Base-by-base conservation (phyloP, 2,329 filamentous ascomycete genomes). In the Ascochyta lentis region DNA sequence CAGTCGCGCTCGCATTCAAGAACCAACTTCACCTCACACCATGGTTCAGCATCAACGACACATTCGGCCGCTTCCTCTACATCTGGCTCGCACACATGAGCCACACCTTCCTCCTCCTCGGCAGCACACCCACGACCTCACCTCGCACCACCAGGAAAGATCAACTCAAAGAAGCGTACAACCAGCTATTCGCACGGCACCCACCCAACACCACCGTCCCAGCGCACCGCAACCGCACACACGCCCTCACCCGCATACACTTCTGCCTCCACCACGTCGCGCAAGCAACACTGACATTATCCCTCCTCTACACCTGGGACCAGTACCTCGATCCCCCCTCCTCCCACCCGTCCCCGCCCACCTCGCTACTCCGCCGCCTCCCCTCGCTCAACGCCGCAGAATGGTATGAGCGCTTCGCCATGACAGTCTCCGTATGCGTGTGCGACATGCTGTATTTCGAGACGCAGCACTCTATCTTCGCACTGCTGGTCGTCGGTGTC, bases 1-100 rank as follows among this genome's bases (percentile, higher is more conserved):
- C 63, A 13, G 19, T 48, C n/a, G 24, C n/a, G 23, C 57, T 61
- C 19, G 59, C 56, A 7, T 68, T 67, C 40, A 34, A 7, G 1
- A 22, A 60, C 26, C 56, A 56, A 2, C 34, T 53, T 0, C 4
- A 48, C 4, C 12, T 65, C 0, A 46, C 51, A 1, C 59, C 60
- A 1, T 50, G 49, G 45, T 55, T 33, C 16, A 37, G 22, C 1
- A 0, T 61, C 3, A 53, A 53, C 26, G 65, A 68, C 23, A 63
- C 63, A 3, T 55, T 63, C 24, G 58, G 52, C 1, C 56, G 65
- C 7, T 54, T 62, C 40, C 26, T 61, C 3, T 60, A 64, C n/a
- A 68, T 68, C 49, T 67, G 62, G 62, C 45, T 55, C 10, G 58
- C 42, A 2, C 54, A 65, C 50, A 56, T 62, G 51, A 64, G 63